Evolutionary conservation across 2,329 filamentous ascomycete genomes (phyloP).

Genomic region (Emericellopsis cladophorae): DNA sequence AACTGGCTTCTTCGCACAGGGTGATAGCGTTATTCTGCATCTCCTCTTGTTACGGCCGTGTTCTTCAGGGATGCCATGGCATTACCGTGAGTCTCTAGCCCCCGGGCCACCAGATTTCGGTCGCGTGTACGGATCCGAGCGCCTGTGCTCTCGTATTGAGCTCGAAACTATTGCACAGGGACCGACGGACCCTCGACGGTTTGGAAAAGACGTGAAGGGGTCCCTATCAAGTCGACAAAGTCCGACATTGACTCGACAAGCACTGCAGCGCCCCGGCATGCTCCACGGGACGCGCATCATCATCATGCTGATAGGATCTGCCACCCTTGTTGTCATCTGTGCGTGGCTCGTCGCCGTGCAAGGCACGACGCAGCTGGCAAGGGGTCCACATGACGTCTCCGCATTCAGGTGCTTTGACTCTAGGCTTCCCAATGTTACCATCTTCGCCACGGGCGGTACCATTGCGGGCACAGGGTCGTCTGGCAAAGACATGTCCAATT

Average conservation of each 20-base stretch:
- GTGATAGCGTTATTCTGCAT: no score
- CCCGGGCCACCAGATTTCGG: no score
- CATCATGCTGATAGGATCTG: neutral
- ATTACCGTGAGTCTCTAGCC: no score
- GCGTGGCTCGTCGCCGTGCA: neutral
- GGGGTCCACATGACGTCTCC: neutral
- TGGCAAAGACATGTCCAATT: slow-evolving; percentile 31
- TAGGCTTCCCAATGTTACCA: slow-evolving; percentile 39
- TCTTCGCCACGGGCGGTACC: slow-evolving; percentile 45
- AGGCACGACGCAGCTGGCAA: neutral
- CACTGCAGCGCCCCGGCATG: neutral
- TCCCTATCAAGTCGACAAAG: no score
- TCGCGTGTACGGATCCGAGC: no score
- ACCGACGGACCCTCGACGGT: no score
- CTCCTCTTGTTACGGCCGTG: no score
- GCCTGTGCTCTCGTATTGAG: no score
- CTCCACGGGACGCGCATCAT: neutral
- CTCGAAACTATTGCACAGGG: no score
- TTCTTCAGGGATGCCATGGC: no score
- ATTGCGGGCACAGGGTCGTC: slow-evolving; percentile 40
- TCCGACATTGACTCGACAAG: neutral
- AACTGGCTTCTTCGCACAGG: no score
- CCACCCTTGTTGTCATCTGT: neutral
- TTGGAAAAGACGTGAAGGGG: no score
- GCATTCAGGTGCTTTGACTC: slow-evolving; percentile 17